phyloP scores from a whole-genome alignment of 2,329 filamentous ascomycete genomes.

The Exophiala xenobiotica region DNA sequence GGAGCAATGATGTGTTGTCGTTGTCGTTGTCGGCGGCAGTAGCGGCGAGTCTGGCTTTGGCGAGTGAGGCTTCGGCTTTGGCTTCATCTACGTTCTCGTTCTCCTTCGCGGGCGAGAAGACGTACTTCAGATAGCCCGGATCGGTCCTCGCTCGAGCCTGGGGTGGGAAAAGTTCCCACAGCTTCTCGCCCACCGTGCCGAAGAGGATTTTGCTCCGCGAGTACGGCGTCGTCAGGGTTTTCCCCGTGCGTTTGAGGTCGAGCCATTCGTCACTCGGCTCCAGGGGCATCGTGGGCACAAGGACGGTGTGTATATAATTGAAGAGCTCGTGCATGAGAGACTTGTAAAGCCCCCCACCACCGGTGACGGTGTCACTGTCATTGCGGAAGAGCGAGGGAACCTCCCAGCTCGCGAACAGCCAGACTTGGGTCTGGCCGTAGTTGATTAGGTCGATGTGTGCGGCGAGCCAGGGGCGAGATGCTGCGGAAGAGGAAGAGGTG shows the following conservation, averaged over 20 bases:
- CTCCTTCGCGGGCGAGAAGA: conserved; percentile 33
- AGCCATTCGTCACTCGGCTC: conserved; percentile 23
- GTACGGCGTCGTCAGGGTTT: conserved; percentile 28
- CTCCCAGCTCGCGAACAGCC: conserved; percentile 44
- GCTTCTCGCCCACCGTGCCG: conserved; percentile 38
- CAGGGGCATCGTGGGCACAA: conserved; percentile 18
- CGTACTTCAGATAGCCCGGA: conserved; percentile 39
- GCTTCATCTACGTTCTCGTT: too few species aligned
- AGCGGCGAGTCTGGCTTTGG: too few species aligned
- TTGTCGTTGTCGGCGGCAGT: background rate
- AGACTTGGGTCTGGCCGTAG: conserved; percentile 43
- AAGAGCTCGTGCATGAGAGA: conserved; percentile 20
- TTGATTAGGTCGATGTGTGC: conserved; percentile 42
- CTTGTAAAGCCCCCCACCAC: background rate
- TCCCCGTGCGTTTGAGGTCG: conserved; percentile 22
- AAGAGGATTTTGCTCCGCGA: conserved; percentile 35
- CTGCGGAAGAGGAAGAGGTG: background rate
- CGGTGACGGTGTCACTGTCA: background rate
- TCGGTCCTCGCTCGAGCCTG: conserved; percentile 31
- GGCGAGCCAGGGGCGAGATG: conserved; percentile 37
- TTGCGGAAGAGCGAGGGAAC: conserved; percentile 11
- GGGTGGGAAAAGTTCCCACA: conserved; percentile 33
- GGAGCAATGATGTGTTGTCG: background rate
- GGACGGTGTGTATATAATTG: conserved; percentile 14
- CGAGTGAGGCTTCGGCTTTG: too few species aligned